Conservation (phyloP, 2,329 filamentous ascomycete species). For the Septoria petroselini region DNA sequence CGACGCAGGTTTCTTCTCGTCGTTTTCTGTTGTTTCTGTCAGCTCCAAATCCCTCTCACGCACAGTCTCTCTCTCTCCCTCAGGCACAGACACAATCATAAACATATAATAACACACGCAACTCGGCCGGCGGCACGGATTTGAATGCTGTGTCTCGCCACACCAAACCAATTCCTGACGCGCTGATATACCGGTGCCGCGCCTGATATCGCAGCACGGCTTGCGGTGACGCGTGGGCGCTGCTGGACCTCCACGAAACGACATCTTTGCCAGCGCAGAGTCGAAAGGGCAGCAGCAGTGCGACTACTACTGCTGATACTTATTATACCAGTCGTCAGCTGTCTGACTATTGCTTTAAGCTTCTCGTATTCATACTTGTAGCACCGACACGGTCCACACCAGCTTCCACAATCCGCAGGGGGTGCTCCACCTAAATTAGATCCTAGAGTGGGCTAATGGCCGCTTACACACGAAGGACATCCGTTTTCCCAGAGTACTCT, state of each 20-base stretch:
- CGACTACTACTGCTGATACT: background rate
- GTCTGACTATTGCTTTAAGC: conserved; percentile 11
- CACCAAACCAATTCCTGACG: background rate
- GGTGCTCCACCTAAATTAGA: conserved; percentile 17
- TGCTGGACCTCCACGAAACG: background rate
- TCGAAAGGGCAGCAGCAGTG: background rate
- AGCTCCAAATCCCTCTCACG: background rate
- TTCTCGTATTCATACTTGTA: conserved; percentile 17
- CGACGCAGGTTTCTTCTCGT: background rate
- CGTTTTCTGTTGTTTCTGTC: background rate
- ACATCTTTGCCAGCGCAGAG: background rate
- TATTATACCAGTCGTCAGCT: background rate
- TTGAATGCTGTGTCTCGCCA: background rate
- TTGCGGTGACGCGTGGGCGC: background rate
- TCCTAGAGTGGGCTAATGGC: conserved; percentile 7
- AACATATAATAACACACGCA: too few species aligned
- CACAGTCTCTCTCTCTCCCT: too few species aligned
- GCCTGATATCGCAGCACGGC: background rate
- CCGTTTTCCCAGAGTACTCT: conserved; percentile 14
- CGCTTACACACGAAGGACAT: conserved; percentile 11
- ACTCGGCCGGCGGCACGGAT: background rate
- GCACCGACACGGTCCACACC: background rate
- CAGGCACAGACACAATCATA: too few species aligned
- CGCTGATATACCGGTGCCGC: background rate
- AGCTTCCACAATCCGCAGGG: conserved; percentile 5